Conservation (phyloP, 2,329 filamentous ascomycete genomes). For the Aureobasidium sp. region DNA sequence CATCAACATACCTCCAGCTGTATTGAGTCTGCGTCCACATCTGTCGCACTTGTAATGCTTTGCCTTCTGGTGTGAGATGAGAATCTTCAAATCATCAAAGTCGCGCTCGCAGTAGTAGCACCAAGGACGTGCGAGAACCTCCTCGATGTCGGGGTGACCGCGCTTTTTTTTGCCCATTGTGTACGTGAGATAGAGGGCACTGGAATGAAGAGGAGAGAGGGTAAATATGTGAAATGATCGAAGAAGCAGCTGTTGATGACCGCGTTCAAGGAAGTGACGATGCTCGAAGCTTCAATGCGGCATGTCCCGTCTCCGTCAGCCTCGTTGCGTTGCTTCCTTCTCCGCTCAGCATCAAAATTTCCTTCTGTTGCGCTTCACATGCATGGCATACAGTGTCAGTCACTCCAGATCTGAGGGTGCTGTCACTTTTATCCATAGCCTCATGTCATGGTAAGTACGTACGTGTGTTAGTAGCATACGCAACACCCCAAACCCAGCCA, state of each 20-base stretch:
- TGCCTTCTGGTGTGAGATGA: constrained; percentile 96
- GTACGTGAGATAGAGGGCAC: not conserved
- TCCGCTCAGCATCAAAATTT: constrained; percentile 9
- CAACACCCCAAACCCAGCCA: constrained; percentile 17
- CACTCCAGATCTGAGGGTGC: not conserved
- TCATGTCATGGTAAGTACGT: not conserved
- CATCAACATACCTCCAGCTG: constrained; percentile 69
- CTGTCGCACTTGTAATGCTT: constrained; percentile 98
- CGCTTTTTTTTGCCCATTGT: constrained; percentile 86
- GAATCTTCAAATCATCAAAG: constrained; percentile 93
- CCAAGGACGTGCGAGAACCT: constrained; percentile 82
- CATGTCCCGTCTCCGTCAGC: not conserved
- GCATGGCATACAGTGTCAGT: not conserved
- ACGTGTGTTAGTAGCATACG: not conserved
- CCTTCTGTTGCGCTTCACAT: constrained; percentile 7
- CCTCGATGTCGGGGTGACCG: constrained; percentile 76
- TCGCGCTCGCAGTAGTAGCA: constrained; percentile 99
- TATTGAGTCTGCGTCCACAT: constrained; percentile 83
- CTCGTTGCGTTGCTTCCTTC: constrained; percentile 6
- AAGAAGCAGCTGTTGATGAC: not conserved
- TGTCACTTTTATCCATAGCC: not conserved
- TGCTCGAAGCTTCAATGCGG: constrained; percentile 6
- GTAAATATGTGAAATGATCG: not conserved
- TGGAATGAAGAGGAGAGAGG: not conserved
- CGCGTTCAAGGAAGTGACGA: constrained; percentile 11